Base-by-base conservation (phyloP, 2,329 filamentous ascomycete genomes). In the Exophiala oligosperma region DNA sequence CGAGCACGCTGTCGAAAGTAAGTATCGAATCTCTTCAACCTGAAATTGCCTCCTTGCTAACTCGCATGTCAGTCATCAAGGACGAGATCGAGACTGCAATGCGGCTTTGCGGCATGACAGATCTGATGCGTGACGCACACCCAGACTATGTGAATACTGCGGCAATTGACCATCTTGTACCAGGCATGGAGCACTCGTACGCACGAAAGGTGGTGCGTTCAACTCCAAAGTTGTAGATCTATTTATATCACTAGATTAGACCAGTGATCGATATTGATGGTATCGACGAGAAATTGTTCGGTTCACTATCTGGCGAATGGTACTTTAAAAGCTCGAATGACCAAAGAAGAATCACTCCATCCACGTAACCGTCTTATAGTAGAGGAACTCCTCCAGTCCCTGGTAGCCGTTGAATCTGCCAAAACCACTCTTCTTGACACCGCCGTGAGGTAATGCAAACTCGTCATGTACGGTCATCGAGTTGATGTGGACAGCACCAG, bases 351-450 rank as follows among this genome's bases (percentile, higher is more conserved):
- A 35, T 35, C 11, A 35, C 32, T 35, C 32, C 32, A 35, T 35
- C 32, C 81, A 88, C 0, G 85, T 88, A 3, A 89, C 75, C 1
- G 77, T 84, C 78, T 89, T 89, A 21, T 80, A 83, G 67, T 79
- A 76, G 49, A 86, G 72, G 80, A 84, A 88, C 70, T 88, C 85
- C 5, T 81, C 76, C 52, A 87, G 70, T 0, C 84, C 84, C 23
- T 57, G 47, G 3, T 71, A 64, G 0, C 79, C 75, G 61, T 82
- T 82, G 69, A 88, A 88, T 3, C 86, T 73, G 1, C 85, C 86
- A 63, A 79, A 86, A 0, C 86, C 87, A 52, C 83, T 86, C 3
- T 76, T 73, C 75, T 89, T 89, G 56, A 78, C 78, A 12, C 86
- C 87, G n/a, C 87, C 87, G 67, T 89, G 86, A 0, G 87, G 86